Evolutionary conservation across 78 protist genomes (phyloP).

Genomic region (Fonticula alba): DNA sequence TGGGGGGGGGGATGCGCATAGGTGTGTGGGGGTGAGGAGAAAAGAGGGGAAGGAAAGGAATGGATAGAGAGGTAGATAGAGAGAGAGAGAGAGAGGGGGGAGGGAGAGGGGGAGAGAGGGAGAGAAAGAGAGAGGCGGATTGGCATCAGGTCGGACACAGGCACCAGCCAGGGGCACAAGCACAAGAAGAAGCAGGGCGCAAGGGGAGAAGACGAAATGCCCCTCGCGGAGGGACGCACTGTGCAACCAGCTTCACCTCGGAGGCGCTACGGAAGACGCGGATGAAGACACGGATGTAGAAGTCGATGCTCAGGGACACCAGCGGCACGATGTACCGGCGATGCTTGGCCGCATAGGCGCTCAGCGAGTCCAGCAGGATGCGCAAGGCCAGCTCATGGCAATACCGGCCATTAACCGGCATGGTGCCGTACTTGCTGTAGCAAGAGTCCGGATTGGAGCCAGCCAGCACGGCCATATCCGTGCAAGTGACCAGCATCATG

Average conservation of each 20-base stretch:
- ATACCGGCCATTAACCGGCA: constrained; percentile 36
- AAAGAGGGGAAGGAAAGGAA: too few species aligned
- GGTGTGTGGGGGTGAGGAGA: too few species aligned
- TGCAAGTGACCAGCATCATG: constrained; percentile 81
- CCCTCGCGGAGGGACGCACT: neutral
- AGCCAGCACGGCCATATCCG: constrained; percentile 82
- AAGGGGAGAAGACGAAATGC: neutral
- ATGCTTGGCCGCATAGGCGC: constrained; percentile 48
- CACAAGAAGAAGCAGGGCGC: neutral
- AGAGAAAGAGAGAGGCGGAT: neutral
- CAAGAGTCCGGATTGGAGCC: constrained; percentile 73
- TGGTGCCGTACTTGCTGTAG: constrained; percentile 71
- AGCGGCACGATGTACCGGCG: constrained; percentile 62
- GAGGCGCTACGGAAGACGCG: constrained; percentile 35
- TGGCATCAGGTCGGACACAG: neutral
- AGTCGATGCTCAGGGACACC: constrained; percentile 69
- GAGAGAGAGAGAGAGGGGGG: neutral
- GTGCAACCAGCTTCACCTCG: constrained; percentile 19
- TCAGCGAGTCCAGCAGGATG: constrained; percentile 43
- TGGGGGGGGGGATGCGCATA: too few species aligned
- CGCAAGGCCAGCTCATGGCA: constrained; percentile 88
- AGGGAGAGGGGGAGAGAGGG: neutral
- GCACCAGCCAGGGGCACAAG: neutral
- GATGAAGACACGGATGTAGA: constrained; percentile 89
- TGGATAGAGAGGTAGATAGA: neutral